Evolutionary conservation across 345 rosid species (phyloP), one percentile per base, ranked within the genome.

Genomic region (Moricandia moricandioides): DNA sequence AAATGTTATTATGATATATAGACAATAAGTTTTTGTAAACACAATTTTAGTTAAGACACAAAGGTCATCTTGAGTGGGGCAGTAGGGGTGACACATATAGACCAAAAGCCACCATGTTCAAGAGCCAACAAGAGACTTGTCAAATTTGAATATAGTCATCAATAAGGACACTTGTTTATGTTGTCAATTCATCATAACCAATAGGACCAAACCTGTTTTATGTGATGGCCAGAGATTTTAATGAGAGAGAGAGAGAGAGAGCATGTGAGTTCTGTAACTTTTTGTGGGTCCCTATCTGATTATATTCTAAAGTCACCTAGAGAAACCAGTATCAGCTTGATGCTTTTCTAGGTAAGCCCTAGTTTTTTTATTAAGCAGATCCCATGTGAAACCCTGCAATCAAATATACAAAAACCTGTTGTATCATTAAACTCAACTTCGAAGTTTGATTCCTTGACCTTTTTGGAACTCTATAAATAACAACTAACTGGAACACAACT

Each of bases 181-280:
- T 77, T 77, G 76, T 77, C 76, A 30, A 43, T 70, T 64, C 75
- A 64, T 56, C 33, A 64, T 16, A 16, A 45, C 75, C 67, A 56
- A 33, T 70, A 70, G 67, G 71, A 57, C 74, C 71, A 64, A 65
- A 27, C 54, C 66, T 21, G 71, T 77, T 57, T 64, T 70, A 59
- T 71, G 56, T 78, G 67, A 78, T 71, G 81, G 77, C 76, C 76
- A 77, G 76, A 70, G 71, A 70, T 56, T 63, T 40, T 70, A 63
- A 62, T 62, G 21, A 30, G 40, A 31, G 75, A 76, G 60, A 63
- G 75, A 71, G 75, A 71, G 72, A 58, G 62, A 26, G 55, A 2
- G 18, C 77, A 78, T 78, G 81, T 78, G 76, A 78, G 29, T 58
- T 2, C 12, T 70, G 76, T 57, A 65, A 57, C 61, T 31, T 3